These are phyloP conservation scores for Melampsora americana DNA, from an alignment of 1,284 basidiomycete genomes.

Conservation along the genomic window DNA sequence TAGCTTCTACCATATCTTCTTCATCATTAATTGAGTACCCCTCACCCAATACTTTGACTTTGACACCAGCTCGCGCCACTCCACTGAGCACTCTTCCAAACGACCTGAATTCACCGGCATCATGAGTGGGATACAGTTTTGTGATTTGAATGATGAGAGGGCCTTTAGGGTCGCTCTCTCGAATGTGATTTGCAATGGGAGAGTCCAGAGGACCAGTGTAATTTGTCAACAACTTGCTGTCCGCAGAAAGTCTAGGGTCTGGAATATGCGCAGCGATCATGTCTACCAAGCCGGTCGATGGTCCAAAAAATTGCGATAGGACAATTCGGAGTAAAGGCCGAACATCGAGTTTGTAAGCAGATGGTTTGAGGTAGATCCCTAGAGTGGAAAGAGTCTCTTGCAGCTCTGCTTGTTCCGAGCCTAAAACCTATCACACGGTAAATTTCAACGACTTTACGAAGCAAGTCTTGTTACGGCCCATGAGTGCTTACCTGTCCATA, in stretches of 20 bases:
- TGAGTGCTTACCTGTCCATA: slow-evolving; percentile 65
- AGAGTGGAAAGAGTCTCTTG: slow-evolving; percentile 75
- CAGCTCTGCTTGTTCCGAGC: slow-evolving; percentile 80
- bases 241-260: slow-evolving; percentile 69
- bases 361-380: slow-evolving; percentile 81
- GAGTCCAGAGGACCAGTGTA: slow-evolving; percentile 82
- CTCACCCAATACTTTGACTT: slow-evolving; percentile 94
- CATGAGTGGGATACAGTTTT: slow-evolving; percentile 91
- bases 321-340: slow-evolving; percentile 89
- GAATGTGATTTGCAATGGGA: slow-evolving; percentile 73
- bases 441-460: not conserved
- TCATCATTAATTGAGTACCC: slow-evolving; percentile 96
- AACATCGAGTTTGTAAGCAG: slow-evolving; percentile 98
- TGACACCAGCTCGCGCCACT: slow-evolving; percentile 73
- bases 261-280: slow-evolving; percentile 87
- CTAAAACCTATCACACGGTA: slow-evolving; percentile 66
- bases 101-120: slow-evolving; percentile 91
- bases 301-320: slow-evolving; percentile 90
- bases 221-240: slow-evolving; percentile 72
- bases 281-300: slow-evolving; percentile 78
- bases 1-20: slow-evolving; percentile 90
- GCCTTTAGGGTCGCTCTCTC: slow-evolving; percentile 74
- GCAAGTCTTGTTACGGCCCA: not conserved
- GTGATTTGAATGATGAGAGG: slow-evolving; percentile 88
- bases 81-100: slow-evolving; percentile 93